Evolutionary conservation across 768 basidiomycete genomes (phyloP), one percentile per base, ranked within the genome.

Genomic region (Sporobolomyces roseus): DNA sequence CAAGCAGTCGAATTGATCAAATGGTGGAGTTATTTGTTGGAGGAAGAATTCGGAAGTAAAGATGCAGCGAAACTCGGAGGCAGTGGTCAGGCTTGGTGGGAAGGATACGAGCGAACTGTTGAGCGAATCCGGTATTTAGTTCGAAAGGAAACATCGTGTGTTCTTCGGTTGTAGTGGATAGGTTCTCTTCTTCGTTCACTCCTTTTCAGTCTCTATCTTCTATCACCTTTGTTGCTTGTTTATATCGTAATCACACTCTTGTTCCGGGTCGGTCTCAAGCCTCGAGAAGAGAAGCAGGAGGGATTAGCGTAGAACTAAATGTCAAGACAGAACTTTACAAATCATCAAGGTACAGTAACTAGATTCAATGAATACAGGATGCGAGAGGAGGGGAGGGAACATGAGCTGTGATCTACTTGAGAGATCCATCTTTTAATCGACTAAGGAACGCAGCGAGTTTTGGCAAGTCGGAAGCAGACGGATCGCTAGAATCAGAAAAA

Each of bases 401-500:
- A 46, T 13, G 12, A 46, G 7, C 17, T 41, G 9, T 9, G 38
- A 17, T 21, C 38, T 50, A 61, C 21, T 46, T 33, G 23, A 63
- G n/a, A 17, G 67, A 53, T 25, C 61, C 60, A n/a, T 71, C 66
- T 51, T 63, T 60, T 63, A 89, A 89, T 83, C 90, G 92, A 78
- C 90, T 88, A 88, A 93, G 89, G 78, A 93, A 93, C 2, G 88
- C 88, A 53, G 90, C 90, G 46, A 93, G 88, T 61, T 90, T 85
- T 50, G 85, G 86, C 61, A 93, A 86, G 78, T 93, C 91, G 35
- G 89, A 85, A 64, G 88, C 83, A 66, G 88, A 85, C 3, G 87
- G 80, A 75, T 93, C 91, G 75, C 90, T 93, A 51, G 13, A 41
- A 17, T 9, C 21, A 19, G 25, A 25, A 23, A 35, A 12, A 21